A percentile compares a stretch with the other conserved stretches of the same genome.
These are phyloP conservation scores for Beauveria sp. DNA, from an alignment of 2,329 filamentous ascomycete genomes.

Conservation along the genomic window DNA sequence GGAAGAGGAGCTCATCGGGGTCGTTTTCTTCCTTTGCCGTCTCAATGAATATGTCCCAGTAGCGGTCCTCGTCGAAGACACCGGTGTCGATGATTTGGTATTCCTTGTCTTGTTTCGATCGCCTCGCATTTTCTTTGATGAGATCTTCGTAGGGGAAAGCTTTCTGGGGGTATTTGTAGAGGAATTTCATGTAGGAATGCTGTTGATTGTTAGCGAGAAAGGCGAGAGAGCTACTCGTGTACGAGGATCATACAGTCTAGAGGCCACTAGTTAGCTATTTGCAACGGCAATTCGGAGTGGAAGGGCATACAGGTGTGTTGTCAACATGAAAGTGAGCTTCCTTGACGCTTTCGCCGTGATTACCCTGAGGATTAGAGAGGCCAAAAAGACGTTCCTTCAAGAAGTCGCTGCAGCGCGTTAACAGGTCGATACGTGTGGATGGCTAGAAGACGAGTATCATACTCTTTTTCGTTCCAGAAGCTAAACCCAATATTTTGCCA, in stretches of 20 bases:
- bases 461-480: conserved; percentile 98
- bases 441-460: conserved; percentile 17
- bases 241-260: conserved; percentile 36
- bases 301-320: conserved; percentile 64
- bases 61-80: conserved; percentile 78
- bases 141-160: conserved; percentile 90
- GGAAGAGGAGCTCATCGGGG: conserved; percentile 84
- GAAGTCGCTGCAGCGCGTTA: conserved; percentile 60
- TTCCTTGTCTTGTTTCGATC: conserved; percentile 70
- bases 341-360: conserved; percentile 95
- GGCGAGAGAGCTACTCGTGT: conserved; percentile 11
- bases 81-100: conserved; percentile 91
- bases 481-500: conserved; percentile 88
- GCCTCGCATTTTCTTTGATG: conserved; percentile 71
- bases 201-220: conserved; percentile 27
- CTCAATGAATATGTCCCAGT: conserved; percentile 97
- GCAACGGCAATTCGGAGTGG: conserved; percentile 10
- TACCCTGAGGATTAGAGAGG: conserved; percentile 91
- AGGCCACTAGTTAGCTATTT: conserved; percentile 17
- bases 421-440: conserved; percentile 15
- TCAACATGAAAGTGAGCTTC: conserved; percentile 95
- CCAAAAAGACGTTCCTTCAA: conserved; percentile 94
- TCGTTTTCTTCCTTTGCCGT: conserved; percentile 91
- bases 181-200: conserved; percentile 98
- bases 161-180: conserved; percentile 94